A percentile compares a stretch with the other conserved stretches of the same genome.
phyloP scores from a whole-genome alignment of 768 basidiomycete genomes.

The Amyloporia xantha region DNA sequence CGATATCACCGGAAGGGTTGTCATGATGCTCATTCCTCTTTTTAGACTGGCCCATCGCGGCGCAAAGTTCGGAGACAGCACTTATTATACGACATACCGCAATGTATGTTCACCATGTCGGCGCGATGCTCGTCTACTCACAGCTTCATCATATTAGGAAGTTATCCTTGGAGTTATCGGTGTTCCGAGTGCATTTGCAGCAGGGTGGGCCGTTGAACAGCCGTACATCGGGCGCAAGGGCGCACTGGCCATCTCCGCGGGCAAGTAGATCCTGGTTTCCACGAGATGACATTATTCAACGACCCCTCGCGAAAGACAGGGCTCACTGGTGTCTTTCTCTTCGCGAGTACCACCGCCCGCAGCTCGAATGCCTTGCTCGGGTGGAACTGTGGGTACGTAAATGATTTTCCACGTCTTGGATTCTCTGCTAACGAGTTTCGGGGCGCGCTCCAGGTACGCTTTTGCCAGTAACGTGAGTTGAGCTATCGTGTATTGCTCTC shows the following conservation, averaged over 20 bases:
- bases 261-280: constrained; percentile 33
- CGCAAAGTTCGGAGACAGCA: constrained; percentile 29
- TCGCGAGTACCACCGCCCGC: constrained; percentile 67
- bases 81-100: constrained; percentile 30
- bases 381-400: constrained; percentile 59
- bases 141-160: constrained; percentile 36
- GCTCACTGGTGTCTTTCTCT: constrained; percentile 70
- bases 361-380: constrained; percentile 62
- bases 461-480: constrained; percentile 24
- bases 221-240: constrained; percentile 61
- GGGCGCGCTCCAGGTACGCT: constrained; percentile 14
- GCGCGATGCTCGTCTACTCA: not conserved
- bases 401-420: not conserved
- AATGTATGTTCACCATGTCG: constrained; percentile 22
- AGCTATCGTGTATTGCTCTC: not conserved
- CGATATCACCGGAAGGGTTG: not conserved
- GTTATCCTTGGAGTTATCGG: constrained; percentile 64
- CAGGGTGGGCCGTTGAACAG: constrained; percentile 64
- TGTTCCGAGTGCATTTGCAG: constrained; percentile 65
- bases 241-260: constrained; percentile 55
- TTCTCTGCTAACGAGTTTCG: not conserved
- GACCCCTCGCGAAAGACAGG: constrained; percentile 43
- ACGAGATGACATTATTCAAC: constrained; percentile 33
- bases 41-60: constrained; percentile 28
- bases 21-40: not conserved